Percentiles rank a stretch among this genome's conserved stretches.
Evolutionary conservation across 257 asterid species (phyloP).

Genomic region (Lavandula angustifolia): DNA sequence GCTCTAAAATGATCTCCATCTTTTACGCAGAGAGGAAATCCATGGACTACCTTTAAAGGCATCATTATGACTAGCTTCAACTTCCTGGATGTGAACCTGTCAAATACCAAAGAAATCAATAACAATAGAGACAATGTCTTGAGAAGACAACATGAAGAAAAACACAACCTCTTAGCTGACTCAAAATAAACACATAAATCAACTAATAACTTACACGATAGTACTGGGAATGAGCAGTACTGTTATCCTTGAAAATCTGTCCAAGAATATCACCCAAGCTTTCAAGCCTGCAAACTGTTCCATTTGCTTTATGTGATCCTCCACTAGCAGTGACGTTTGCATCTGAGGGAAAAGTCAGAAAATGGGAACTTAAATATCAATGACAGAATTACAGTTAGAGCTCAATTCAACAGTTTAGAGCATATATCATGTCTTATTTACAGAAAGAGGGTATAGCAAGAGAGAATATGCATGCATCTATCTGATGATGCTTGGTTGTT

Average conservation of each 20-base stretch:
- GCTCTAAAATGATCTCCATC: slow-evolving; percentile 30
- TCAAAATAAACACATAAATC: slow-evolving; percentile 18
- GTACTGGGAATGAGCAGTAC: slow-evolving; percentile 72
- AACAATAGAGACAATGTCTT: slow-evolving; percentile 32
- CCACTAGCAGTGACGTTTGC: slow-evolving; percentile 53
- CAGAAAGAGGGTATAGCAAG: not conserved
- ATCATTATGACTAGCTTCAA: slow-evolving; percentile 61
- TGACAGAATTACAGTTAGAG: slow-evolving; percentile 6
- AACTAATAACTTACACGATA: slow-evolving; percentile 68
- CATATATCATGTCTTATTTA: slow-evolving; percentile 11
- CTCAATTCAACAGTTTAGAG: not conserved
- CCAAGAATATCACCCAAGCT: slow-evolving; percentile 80
- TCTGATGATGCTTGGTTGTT: slow-evolving; percentile 13
- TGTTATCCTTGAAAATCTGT: slow-evolving; percentile 64
- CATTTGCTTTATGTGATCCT: slow-evolving; percentile 60
- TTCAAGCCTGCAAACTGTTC: slow-evolving; percentile 67
- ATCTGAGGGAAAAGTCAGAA: slow-evolving; percentile 50
- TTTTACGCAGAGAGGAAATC: slow-evolving; percentile 7
- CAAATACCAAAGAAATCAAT: slow-evolving; percentile 38
- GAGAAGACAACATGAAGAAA: slow-evolving; percentile 11
- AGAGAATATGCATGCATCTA: not conserved
- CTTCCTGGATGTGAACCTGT: slow-evolving; percentile 87
- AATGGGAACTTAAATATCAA: slow-evolving; percentile 15
- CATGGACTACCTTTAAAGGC: slow-evolving; percentile 58
- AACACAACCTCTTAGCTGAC: not conserved